Evolutionary conservation across 345 rosid species (phyloP).

Genomic region (Aethionema arabicum): DNA sequence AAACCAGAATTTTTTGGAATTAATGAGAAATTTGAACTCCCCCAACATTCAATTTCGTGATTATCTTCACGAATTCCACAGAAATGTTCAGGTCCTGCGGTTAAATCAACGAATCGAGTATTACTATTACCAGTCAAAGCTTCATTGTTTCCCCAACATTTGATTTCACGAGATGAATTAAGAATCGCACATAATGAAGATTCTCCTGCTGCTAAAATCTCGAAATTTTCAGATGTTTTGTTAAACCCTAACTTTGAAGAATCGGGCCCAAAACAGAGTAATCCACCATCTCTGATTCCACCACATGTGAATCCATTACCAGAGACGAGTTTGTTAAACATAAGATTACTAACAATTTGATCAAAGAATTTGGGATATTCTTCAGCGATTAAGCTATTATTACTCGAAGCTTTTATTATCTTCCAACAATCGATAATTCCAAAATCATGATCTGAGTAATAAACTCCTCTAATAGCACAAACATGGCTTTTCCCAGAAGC

Average conservation of each 20-base stretch:
- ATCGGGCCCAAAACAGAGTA: conserved; percentile 73
- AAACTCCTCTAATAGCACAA: conserved; percentile 87
- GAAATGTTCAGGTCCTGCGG: conserved; percentile 75
- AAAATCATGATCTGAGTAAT: conserved; percentile 62
- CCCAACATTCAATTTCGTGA: conserved; percentile 90
- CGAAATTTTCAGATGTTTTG: conserved; percentile 39
- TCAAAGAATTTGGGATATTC: conserved; percentile 44
- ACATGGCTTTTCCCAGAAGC: conserved; percentile 85
- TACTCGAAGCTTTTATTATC: conserved; percentile 38
- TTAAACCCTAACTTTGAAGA: conserved; percentile 47
- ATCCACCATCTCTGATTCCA: conserved; percentile 61
- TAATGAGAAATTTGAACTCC: conserved; percentile 55
- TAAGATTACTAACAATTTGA: conserved; percentile 48
- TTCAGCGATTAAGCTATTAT: conserved; percentile 43
- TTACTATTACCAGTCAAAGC: conserved; percentile 34
- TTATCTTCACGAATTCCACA: conserved; percentile 83
- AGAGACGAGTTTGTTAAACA: conserved; percentile 57
- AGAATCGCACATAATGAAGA: conserved; percentile 59
- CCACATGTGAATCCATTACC: conserved; percentile 96
- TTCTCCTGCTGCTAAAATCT: conserved; percentile 56
- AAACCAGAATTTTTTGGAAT: conserved; percentile 75
- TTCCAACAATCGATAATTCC: conserved; percentile 87
- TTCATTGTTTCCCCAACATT: conserved; percentile 66
- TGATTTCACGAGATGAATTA: conserved; percentile 46
- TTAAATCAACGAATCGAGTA: conserved; percentile 50